Base-by-base conservation (phyloP, 441 rosid genomes). In the Adansonia madagascariensis region DNA sequence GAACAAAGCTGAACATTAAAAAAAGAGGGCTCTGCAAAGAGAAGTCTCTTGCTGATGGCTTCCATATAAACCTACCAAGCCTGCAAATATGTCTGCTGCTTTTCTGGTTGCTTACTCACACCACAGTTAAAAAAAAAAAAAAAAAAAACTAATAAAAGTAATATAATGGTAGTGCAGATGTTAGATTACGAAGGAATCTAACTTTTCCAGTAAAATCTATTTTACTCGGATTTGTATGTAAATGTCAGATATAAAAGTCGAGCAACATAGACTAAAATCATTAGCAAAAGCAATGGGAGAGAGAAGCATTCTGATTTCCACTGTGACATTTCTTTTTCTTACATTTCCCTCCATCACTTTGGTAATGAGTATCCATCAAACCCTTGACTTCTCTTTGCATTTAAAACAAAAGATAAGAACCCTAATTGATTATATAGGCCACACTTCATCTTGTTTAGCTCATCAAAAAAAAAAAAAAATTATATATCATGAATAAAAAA, bases 21-120 rank as follows among this genome's bases (percentile, higher is more conserved):
- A 22, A 64, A 43, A 11, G 10, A 31, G 4, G 3, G 4, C 35
- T 31, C 69, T 17, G 5, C 4, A 74, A 20, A 68, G 70, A 59
- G 31, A 53, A 55, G 27, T 18, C 46, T 43, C 55, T 65, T 27
- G 72, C 56, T 76, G 80, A 82, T 82, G 82, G 80, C 71, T 65
- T 65, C 77, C 83, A 72, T 43, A 75, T 72, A 31, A 31, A 2
- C 6, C 8, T 8, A 4, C 6, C 8, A 41, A 41, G 6, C 44
- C 44, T 41, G 44, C 82, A 66, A 86, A 77, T 69, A 81, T 77
- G 80, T 77, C 85, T 81, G 85, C 90, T 89, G 91, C 86, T 84
- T 76, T 73, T 75, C 53, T 49, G 53, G 53, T 77, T 77, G 81
- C 47, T 52, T 74, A 75, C 76, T 72, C 75, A 76, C 73, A 70